Conservation (phyloP, 331 rosid genomes). For the Saraca asoca region DNA sequence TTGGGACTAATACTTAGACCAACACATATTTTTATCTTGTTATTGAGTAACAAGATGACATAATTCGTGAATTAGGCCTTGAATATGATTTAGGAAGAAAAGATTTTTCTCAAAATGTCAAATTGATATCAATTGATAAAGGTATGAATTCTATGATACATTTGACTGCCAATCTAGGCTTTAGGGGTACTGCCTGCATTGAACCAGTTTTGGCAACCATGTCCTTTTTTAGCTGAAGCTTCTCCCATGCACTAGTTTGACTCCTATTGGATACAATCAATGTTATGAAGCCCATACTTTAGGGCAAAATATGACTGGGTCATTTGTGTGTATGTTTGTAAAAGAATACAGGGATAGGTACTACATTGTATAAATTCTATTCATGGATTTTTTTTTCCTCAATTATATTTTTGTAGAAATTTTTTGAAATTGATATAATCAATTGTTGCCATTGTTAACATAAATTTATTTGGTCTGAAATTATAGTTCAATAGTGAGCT, state of each 20-base stretch:
- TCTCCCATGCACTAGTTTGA: not conserved
- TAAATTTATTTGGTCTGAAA: no score
- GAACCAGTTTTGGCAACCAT: not conserved
- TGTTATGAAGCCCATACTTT: no score
- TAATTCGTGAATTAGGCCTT: not conserved
- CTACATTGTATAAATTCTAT: not conserved
- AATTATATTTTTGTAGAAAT: no score
- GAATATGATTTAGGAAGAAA: conserved; percentile 15
- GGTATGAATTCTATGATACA: not conserved
- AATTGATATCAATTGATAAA: not conserved
- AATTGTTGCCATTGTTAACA: no score
- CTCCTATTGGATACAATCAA: no score
- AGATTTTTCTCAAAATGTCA: not conserved
- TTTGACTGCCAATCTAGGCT: not conserved
- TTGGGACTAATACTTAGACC: not conserved
- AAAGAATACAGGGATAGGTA: not conserved
- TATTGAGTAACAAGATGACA: conserved; percentile 8
- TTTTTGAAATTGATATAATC: no score
- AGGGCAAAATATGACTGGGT: not conserved
- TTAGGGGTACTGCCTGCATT: not conserved
- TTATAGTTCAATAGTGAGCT: no score
- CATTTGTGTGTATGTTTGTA: not conserved
- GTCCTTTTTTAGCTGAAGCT: no score
- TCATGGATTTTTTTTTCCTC: not conserved
- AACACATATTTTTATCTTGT: not conserved